These are phyloP conservation scores for Phytophthora ramorum DNA, from an alignment of 352 stramenopile species.

Conservation along the genomic window DNA sequence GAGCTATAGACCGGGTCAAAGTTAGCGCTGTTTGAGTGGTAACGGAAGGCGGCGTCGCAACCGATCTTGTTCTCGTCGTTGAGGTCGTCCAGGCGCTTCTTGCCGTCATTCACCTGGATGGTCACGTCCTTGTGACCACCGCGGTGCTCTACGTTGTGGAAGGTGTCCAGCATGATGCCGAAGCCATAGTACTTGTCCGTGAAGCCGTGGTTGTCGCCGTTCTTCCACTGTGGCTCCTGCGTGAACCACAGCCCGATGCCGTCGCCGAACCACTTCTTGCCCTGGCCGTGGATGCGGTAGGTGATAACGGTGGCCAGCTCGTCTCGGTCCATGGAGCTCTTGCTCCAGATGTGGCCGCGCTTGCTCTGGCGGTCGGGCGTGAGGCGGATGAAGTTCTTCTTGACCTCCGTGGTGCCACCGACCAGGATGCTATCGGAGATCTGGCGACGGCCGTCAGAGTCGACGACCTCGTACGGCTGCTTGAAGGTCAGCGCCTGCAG, in stretches of 20 bases:
- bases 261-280: slow-evolving; percentile 83
- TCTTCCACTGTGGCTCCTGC: slow-evolving; percentile 53
- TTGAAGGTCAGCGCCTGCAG: slow-evolving; percentile 63
- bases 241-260: slow-evolving; percentile 82
- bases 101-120: slow-evolving; percentile 80
- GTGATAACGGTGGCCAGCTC: slow-evolving; percentile 69
- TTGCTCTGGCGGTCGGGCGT: slow-evolving; percentile 86
- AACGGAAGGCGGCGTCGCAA: slow-evolving; percentile 81
- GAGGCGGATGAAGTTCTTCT: slow-evolving; percentile 86
- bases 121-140: slow-evolving; percentile 86
- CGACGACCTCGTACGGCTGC: slow-evolving; percentile 69
- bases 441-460: slow-evolving; percentile 58
- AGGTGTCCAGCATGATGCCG: slow-evolving; percentile 81
- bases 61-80: slow-evolving; percentile 79
- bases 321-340: slow-evolving; percentile 46
- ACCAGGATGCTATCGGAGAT: slow-evolving; percentile 63
- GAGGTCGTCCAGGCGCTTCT: slow-evolving; percentile 69
- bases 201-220: slow-evolving; percentile 81
- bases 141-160: slow-evolving; percentile 80
- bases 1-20: slow-evolving; percentile 81
- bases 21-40: slow-evolving; percentile 69
- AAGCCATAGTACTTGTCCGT: slow-evolving; percentile 75
- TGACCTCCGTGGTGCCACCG: slow-evolving; percentile 73
- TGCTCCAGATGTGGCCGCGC: slow-evolving; percentile 77
- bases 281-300: slow-evolving; percentile 81